Evolutionary conservation across 768 basidiomycete species (phyloP).

Genomic region (Tricholomella constricta): DNA sequence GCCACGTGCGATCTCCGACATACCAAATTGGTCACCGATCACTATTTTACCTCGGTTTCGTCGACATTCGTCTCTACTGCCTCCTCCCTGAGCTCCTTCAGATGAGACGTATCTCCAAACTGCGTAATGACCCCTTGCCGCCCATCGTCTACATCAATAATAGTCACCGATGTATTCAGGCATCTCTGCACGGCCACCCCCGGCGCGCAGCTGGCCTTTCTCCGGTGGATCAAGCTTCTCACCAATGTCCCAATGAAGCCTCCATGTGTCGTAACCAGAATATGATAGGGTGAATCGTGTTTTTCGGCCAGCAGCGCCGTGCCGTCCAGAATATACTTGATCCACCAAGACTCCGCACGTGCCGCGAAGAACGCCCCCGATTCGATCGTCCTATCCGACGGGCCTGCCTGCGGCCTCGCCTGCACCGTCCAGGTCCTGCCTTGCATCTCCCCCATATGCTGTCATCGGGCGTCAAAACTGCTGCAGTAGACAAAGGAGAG

Average conservation of each 20-base stretch:
- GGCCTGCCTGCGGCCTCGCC: slow-evolving; percentile 19
- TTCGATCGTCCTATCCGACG: slow-evolving; percentile 39
- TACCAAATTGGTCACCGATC: not conserved
- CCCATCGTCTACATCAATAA: slow-evolving; percentile 51
- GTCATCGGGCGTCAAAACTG: not conserved
- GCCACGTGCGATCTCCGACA: not conserved
- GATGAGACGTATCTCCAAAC: slow-evolving; percentile 59
- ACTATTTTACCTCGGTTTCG: slow-evolving; percentile 24
- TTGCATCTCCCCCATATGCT: slow-evolving; percentile 45
- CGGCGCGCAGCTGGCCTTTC: slow-evolving; percentile 36
- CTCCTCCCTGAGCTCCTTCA: slow-evolving; percentile 32
- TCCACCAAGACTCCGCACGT: slow-evolving; percentile 69
- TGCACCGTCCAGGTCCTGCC: slow-evolving; percentile 36
- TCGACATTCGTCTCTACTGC: slow-evolving; percentile 57
- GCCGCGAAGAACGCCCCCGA: slow-evolving; percentile 38
- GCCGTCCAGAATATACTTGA: slow-evolving; percentile 38
- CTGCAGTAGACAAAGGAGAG: not conserved
- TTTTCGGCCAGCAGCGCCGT: slow-evolving; percentile 22
- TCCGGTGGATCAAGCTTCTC: slow-evolving; percentile 43
- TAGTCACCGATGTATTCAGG: slow-evolving; percentile 58
- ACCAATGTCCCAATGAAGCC: slow-evolving; percentile 61
- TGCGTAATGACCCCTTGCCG: slow-evolving; percentile 45
- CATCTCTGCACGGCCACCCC: slow-evolving; percentile 39
- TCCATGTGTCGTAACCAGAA: slow-evolving; percentile 70
- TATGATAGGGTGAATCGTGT: slow-evolving; percentile 34